Evolutionary conservation across 805 yeast species (phyloP), one percentile per base, ranked within the genome.

Genomic region (Wickerhamiella spandovensis): DNA sequence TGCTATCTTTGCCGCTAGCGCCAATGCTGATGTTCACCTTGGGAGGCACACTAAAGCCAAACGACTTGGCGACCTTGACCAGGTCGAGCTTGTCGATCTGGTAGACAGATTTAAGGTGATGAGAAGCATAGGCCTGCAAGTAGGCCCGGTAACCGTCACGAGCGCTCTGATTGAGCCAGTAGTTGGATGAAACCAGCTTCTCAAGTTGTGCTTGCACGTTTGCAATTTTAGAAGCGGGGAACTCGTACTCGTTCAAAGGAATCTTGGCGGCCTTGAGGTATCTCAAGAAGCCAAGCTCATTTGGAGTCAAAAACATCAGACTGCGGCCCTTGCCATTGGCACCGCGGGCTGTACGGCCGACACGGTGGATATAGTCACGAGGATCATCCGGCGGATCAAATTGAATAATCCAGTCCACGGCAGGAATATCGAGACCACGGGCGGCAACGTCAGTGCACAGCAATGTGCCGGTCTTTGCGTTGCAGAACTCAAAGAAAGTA

Each of bases 341-440:
- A 12, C 83, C 78, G 73, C 98, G 82, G 37, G 98, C 99, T 24
- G 99, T 92, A 74, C 99, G 82, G 58, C 99, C 99, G 37, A 92
- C 98, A 69, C 99, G 81, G 72, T 92, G 99, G 59, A 92, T 92
- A 67, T 92, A 92, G 70, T 92, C 97, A 71, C 97, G 81, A 69
- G 98, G 98, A 71, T 92, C 98, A 82, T 92, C 98, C 66, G 98
- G 98, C 50, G 98, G 98, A 67, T 92, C 99, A 64, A 87, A 92
- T 73, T 92, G 98, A 57, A 92, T 84, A 63, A 92, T 92, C 98
- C 98, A 92, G 72, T 94, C 98, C 50, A 92, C 98, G 25, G 94
- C 82, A 49, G 99, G 99, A 59, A 92, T 92, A 72, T 92, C 99
- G 58, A 92, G 78, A 22, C 99, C 99, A 75, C 99, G 82, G 21